Percentiles rank a stretch among this genome's conserved stretches.
These are phyloP conservation scores for Penicillium simplicissimum DNA, from an alignment of 495 filamentous ascomycete species.

Conservation along the genomic window DNA sequence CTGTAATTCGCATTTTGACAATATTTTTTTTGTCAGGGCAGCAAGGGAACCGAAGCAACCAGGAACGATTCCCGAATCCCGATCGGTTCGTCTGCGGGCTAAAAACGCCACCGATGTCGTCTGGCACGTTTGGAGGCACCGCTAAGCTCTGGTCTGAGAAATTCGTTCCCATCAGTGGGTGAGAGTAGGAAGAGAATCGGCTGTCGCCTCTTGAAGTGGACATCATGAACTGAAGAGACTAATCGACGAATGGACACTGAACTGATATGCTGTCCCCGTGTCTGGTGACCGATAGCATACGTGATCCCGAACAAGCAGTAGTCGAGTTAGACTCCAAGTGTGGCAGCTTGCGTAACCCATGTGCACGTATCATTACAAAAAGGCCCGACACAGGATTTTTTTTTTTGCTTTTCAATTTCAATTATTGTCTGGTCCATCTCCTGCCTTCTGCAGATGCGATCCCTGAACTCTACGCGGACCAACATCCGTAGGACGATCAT, in stretches of 20 bases:
- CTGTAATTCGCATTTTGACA: slow-evolving; percentile 12
- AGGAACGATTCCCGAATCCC: slow-evolving; percentile 19
- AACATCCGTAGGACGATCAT: slow-evolving; percentile 8
- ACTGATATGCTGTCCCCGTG: background rate
- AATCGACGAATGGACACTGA: background rate
- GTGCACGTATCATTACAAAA: background rate
- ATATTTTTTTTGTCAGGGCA: background rate
- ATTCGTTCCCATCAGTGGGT: background rate
- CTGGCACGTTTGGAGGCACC: slow-evolving; percentile 18
- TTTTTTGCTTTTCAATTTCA: background rate
- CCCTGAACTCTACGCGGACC: slow-evolving; percentile 2
- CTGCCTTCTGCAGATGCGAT: background rate
- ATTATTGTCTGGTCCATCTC: background rate
- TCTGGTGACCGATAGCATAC: background rate
- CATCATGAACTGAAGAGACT: background rate
- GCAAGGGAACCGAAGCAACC: slow-evolving; percentile 7
- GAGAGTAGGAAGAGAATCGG: background rate
- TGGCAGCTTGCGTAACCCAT: background rate
- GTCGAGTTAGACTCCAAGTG: background rate
- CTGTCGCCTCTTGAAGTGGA: background rate
- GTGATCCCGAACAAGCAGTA: background rate
- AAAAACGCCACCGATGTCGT: slow-evolving; percentile 35
- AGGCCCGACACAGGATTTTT: background rate
- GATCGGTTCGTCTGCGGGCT: slow-evolving; percentile 18
- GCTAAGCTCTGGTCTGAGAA: slow-evolving; percentile 7